Percentiles rank a stretch among this genome's conserved stretches.
These are phyloP conservation scores for Populus davidiana DNA, from an alignment of 345 rosid species.

Conservation along the genomic window DNA sequence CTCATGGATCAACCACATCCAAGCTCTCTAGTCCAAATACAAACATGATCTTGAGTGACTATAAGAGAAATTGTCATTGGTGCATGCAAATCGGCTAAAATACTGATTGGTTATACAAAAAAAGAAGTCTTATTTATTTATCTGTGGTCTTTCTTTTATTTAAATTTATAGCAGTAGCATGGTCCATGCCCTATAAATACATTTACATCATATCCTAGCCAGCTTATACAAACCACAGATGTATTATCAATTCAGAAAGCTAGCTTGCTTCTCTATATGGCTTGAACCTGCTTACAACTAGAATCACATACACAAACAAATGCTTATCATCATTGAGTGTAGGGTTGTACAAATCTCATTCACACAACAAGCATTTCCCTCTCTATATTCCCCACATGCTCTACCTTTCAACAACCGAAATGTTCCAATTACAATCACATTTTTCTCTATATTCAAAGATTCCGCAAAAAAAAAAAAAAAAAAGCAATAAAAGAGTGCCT, in stretches of 20 bases:
- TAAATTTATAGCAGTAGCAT: constrained; percentile 2
- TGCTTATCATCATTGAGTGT: constrained; percentile 15
- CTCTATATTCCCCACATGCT: constrained; percentile 8
- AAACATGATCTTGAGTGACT: neutral
- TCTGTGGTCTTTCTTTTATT: neutral
- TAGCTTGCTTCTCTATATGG: neutral
- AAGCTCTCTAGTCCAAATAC: neutral
- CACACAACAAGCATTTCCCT: constrained; percentile 22
- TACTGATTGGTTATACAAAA: neutral
- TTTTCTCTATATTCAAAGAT: constrained; percentile 22
- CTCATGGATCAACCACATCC: neutral
- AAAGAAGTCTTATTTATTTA: neutral
- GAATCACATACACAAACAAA: constrained; percentile 10
- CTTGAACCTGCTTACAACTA: neutral
- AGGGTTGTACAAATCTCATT: constrained; percentile 17
- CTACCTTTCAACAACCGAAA: neutral
- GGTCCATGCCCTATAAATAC: constrained; percentile 10
- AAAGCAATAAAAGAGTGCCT: neutral
- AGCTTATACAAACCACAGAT: constrained; percentile 31
- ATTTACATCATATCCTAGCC: constrained; percentile 24
- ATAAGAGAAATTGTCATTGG: neutral
- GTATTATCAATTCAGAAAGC: constrained; percentile 24
- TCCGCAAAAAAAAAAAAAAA: neutral
- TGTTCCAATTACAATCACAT: neutral
- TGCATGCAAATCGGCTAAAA: neutral